Evolutionary conservation across 2,329 filamentous ascomycete species (phyloP).

Genomic region (Pseudogymnoascus sp.): DNA sequence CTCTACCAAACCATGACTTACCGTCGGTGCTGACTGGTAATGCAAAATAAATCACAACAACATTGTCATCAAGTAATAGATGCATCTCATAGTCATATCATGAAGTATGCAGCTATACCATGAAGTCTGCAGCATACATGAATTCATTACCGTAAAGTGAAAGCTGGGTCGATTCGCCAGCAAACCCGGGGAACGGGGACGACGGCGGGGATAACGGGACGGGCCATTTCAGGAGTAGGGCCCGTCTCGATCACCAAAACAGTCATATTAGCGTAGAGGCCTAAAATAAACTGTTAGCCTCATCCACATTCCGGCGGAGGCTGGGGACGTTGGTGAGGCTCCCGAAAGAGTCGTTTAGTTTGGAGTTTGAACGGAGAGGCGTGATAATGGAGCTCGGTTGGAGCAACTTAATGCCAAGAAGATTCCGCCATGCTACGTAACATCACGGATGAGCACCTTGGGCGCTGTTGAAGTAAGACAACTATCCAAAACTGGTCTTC

Average conservation of each 20-base stretch:
- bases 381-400: not conserved
- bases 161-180: not conserved
- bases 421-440: not conserved
- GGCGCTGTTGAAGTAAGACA: not conserved
- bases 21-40: not conserved
- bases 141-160: not conserved
- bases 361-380: not conserved
- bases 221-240: conserved; percentile 5
- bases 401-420: not conserved
- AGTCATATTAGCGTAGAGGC: not conserved
- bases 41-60: not conserved
- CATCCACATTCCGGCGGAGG: not conserved
- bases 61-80: not conserved
- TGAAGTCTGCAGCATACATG: not conserved
- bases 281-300: conserved; percentile 3
- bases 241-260: not conserved
- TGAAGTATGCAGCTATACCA: not conserved
- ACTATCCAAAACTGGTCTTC: not conserved
- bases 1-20: not conserved
- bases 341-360: not conserved
- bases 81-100: not conserved
- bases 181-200: not conserved
- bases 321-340: not conserved
- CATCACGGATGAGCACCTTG: not conserved
- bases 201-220: not conserved